A percentile compares a stretch with the other conserved stretches of the same genome.
phyloP scores from a whole-genome alignment of 345 rosid species.

The Citrus hindsii region DNA sequence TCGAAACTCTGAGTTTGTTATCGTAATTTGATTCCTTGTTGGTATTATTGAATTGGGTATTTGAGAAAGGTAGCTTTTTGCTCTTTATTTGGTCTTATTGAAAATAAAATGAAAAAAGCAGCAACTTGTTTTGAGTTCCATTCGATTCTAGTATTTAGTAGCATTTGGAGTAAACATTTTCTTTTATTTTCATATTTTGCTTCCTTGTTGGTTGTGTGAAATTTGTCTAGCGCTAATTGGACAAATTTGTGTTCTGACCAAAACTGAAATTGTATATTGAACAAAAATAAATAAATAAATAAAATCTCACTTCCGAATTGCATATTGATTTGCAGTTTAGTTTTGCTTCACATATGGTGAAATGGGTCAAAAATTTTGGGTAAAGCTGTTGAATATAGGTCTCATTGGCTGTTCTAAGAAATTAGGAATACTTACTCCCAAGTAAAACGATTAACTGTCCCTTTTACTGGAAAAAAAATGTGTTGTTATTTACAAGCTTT shows the following conservation, averaged over 20 bases:
- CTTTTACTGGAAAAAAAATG: background rate
- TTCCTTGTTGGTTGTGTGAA: background rate
- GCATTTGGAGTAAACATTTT: background rate
- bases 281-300: background rate
- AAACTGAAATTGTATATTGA: background rate
- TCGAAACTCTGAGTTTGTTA: background rate
- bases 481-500: background rate
- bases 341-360: background rate
- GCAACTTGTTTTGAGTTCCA: background rate
- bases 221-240: background rate
- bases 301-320: background rate
- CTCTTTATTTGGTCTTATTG: background rate
- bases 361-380: background rate
- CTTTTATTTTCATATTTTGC: background rate
- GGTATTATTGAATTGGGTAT: slow-evolving; percentile 13
- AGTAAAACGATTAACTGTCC: background rate
- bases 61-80: slow-evolving; percentile 3
- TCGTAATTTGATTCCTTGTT: background rate
- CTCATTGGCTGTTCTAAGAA: background rate
- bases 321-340: background rate
- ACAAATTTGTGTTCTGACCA: background rate
- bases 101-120: background rate
- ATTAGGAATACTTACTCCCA: background rate
- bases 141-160: background rate
- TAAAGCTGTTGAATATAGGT: background rate